Conservation (phyloP, 1,139 yeast genomes). For the Suhomyces terraborum region DNA sequence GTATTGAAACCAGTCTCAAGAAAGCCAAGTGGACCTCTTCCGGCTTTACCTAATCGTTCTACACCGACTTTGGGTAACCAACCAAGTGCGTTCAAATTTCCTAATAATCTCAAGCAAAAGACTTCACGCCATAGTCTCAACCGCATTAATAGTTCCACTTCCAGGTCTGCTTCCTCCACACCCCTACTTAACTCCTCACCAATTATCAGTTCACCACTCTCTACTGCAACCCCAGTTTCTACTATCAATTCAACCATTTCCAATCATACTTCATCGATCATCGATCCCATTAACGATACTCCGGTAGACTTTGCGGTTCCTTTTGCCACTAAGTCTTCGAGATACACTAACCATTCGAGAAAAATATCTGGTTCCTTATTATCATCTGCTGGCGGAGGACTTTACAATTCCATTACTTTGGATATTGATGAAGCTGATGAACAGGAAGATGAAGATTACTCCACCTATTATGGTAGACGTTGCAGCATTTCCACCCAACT, state of each 20-base stretch:
- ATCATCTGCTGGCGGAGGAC: slow-evolving; percentile 30
- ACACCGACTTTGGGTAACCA: slow-evolving; percentile 5
- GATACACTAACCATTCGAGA: slow-evolving; percentile 22
- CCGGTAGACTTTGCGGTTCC: slow-evolving; percentile 46
- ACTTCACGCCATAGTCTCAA: slow-evolving; percentile 23
- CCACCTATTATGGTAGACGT: slow-evolving; percentile 11
- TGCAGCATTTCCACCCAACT: slow-evolving; percentile 9
- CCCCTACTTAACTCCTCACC: slow-evolving; percentile 31
- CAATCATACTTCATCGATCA: slow-evolving; percentile 25
- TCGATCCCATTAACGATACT: slow-evolving; percentile 45
- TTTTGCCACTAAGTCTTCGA: slow-evolving; percentile 16
- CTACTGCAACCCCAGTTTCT: slow-evolving; percentile 36
- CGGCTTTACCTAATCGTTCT: slow-evolving; percentile 12
- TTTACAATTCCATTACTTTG: slow-evolving; percentile 24
- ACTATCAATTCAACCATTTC: slow-evolving; percentile 29
- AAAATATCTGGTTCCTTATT: slow-evolving; percentile 26
- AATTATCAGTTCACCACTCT: slow-evolving; percentile 38
- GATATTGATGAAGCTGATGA: slow-evolving; percentile 35
- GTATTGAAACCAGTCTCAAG: slow-evolving; percentile 23
- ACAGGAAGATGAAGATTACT: slow-evolving; percentile 23
- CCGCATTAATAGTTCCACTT: slow-evolving; percentile 17
- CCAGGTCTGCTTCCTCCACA: slow-evolving; percentile 15
- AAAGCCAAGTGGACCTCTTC: slow-evolving; percentile 24
- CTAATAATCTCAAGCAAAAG: slow-evolving; percentile 21
- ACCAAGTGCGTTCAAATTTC: slow-evolving; percentile 23